Conservation (phyloP, 331 rosid genomes). For the Malus hybrid region DNA sequence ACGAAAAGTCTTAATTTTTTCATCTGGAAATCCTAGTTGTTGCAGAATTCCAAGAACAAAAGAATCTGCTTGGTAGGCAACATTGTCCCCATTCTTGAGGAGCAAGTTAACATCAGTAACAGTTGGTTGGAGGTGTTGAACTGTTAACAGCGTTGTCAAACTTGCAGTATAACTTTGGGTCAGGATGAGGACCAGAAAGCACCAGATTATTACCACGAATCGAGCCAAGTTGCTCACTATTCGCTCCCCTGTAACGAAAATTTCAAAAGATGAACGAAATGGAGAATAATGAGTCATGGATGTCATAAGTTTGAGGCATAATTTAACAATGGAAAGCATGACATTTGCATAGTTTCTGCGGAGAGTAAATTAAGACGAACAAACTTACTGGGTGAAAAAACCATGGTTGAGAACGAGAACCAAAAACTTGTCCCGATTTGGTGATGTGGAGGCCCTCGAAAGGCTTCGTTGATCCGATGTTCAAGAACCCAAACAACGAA, state of each 20-base stretch:
- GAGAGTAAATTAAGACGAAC: not conserved
- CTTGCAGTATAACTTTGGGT: slow-evolving; percentile 45
- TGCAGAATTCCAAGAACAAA: slow-evolving; percentile 13
- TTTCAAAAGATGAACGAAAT: not conserved
- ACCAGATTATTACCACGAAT: slow-evolving; percentile 37
- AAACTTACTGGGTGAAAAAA: slow-evolving; percentile 24
- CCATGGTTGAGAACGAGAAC: slow-evolving; percentile 30
- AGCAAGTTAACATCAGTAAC: slow-evolving; percentile 15
- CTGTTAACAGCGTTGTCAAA: slow-evolving; percentile 32
- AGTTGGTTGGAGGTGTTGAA: slow-evolving; percentile 18
- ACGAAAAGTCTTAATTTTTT: not conserved
- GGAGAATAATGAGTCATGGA: not conserved
- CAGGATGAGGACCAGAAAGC: slow-evolving; percentile 34
- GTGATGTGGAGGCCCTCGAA: slow-evolving; percentile 18
- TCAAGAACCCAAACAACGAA: slow-evolving; percentile 36
- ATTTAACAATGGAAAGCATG: not conserved
- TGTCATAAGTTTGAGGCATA: not conserved
- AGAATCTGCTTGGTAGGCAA: slow-evolving; percentile 24
- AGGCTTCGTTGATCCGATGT: slow-evolving; percentile 17
- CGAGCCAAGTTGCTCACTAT: slow-evolving; percentile 29
- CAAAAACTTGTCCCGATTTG: slow-evolving; percentile 25
- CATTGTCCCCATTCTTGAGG: not conserved
- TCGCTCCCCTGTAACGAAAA: slow-evolving; percentile 22
- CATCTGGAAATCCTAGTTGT: not conserved
- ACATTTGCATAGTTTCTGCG: not conserved